Percentiles rank a stretch among this genome's conserved stretches.
These are phyloP conservation scores for Andrographis paniculata DNA, from an alignment of 305 asterid species.

Conservation along the genomic window DNA sequence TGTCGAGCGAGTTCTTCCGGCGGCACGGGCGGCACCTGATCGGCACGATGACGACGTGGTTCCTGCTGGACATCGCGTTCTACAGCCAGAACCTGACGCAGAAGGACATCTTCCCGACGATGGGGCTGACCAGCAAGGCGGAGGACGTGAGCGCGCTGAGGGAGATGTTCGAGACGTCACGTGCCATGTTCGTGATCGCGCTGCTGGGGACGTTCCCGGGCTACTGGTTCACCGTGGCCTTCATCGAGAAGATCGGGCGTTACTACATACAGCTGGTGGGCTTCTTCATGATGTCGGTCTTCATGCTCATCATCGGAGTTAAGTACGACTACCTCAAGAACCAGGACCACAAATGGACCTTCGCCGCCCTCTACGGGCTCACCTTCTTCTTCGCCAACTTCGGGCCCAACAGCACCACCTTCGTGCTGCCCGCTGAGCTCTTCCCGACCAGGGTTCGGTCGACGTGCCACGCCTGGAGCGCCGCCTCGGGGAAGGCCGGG, in stretches of 20 bases:
- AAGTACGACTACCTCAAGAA: conserved; percentile 27
- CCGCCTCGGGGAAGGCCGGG: conserved; percentile 47
- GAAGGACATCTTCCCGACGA: conserved; percentile 38
- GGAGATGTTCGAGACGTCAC: conserved; percentile 32
- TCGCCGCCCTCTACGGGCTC: conserved; percentile 39
- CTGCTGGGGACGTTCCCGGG: conserved; percentile 47
- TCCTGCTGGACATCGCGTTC: conserved; percentile 41
- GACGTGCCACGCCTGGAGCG: conserved; percentile 45
- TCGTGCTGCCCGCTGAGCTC: conserved; percentile 47
- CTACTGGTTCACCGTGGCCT: conserved; percentile 41
- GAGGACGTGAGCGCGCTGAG: conserved; percentile 23
- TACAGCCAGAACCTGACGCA: conserved; percentile 22
- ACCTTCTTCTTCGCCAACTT: conserved; percentile 53
- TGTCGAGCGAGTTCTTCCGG: conserved; percentile 21
- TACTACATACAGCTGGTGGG: conserved; percentile 39
- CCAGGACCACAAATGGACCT: conserved; percentile 23
- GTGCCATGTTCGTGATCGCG: conserved; percentile 19
- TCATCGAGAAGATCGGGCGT: conserved; percentile 40
- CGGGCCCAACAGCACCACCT: conserved; percentile 46
- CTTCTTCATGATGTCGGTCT: conserved; percentile 49
- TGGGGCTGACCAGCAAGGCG: conserved; percentile 26
- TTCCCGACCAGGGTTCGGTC: conserved; percentile 42
- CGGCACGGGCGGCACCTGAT: conserved; percentile 39
- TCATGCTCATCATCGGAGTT: conserved; percentile 38
- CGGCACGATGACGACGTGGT: conserved; percentile 43